phyloP scores from a whole-genome alignment of 2,329 filamentous ascomycete genomes.

The Sarocladium strictum region DNA sequence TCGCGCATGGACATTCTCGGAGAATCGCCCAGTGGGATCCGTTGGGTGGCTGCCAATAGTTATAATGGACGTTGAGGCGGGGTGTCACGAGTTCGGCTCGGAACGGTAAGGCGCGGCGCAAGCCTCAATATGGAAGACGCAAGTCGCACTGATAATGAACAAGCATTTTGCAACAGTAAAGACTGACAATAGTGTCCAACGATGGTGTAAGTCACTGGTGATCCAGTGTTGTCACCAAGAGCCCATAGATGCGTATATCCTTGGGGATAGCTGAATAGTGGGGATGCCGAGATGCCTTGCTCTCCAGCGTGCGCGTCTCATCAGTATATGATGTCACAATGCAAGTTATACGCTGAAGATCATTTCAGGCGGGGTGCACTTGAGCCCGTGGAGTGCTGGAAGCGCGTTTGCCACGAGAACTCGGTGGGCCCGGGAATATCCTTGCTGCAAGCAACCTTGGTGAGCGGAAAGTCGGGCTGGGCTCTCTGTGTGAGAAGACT shows the following conservation, averaged over 20 bases:
- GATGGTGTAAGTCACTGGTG: neutral
- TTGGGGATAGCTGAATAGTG: neutral
- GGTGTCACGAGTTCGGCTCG: neutral
- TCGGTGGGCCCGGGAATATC: conserved; percentile 3
- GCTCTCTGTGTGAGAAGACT: too few relatives aligned
- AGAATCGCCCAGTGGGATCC: neutral
- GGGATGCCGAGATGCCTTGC: neutral
- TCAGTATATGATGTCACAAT: neutral
- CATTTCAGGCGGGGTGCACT: too few relatives aligned
- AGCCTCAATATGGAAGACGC: neutral
- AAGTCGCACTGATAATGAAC: neutral
- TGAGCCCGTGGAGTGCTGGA: neutral
- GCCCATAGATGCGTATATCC: neutral
- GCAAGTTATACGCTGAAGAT: too few relatives aligned
- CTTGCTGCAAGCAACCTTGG: neutral
- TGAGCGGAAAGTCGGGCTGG: neutral
- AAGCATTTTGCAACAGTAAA: neutral
- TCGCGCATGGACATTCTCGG: conserved; percentile 1
- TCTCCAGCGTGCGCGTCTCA: neutral
- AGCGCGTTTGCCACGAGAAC: neutral
- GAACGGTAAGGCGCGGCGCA: neutral
- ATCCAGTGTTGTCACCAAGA: neutral
- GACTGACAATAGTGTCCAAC: neutral
- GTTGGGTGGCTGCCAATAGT: neutral
- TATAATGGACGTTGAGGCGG: neutral